Evolutionary conservation across 441 rosid species (phyloP).

Genomic region (Croton laevigatus): DNA sequence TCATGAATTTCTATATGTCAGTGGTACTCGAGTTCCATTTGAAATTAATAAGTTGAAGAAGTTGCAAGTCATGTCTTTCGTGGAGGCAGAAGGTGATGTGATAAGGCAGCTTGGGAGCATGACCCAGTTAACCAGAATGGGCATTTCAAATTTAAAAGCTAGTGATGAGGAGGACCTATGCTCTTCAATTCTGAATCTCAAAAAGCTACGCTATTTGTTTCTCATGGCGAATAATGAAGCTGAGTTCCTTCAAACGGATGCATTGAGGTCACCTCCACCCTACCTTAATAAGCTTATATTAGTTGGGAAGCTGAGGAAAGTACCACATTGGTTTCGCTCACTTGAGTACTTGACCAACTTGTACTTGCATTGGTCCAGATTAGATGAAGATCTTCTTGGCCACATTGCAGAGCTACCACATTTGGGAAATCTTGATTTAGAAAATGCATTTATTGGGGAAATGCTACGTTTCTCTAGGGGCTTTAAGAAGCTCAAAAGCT

Average conservation of each 20-base stretch:
- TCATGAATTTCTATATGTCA: slow-evolving; percentile 10
- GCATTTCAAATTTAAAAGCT: slow-evolving; percentile 29
- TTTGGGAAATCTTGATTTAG: neutral
- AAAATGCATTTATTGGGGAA: neutral
- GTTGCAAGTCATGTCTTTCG: slow-evolving; percentile 26
- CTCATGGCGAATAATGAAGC: slow-evolving; percentile 22
- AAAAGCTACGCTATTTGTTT: slow-evolving; percentile 26
- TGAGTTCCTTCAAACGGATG: slow-evolving; percentile 2
- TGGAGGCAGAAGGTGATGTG: slow-evolving; percentile 4
- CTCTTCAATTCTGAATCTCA: slow-evolving; percentile 24
- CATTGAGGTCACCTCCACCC: slow-evolving; percentile 17
- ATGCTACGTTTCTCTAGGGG: neutral
- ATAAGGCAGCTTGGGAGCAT: slow-evolving; percentile 7
- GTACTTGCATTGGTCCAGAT: slow-evolving; percentile 30
- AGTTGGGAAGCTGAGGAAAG: slow-evolving; percentile 29
- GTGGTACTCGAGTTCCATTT: slow-evolving; percentile 16
- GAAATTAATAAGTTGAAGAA: slow-evolving; percentile 28
- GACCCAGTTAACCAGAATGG: slow-evolving; percentile 18
- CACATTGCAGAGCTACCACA: neutral
- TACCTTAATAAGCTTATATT: slow-evolving; percentile 30
- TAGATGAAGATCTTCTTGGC: slow-evolving; percentile 25
- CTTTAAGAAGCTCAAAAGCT: neutral
- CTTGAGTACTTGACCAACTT: slow-evolving; percentile 24
- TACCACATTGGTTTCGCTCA: slow-evolving; percentile 32
- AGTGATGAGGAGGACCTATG: slow-evolving; percentile 32